Percentiles rank a stretch among this genome's conserved stretches.
Evolutionary conservation across 208 protist species (phyloP).

Genomic region (Trichomonas tenax): DNA sequence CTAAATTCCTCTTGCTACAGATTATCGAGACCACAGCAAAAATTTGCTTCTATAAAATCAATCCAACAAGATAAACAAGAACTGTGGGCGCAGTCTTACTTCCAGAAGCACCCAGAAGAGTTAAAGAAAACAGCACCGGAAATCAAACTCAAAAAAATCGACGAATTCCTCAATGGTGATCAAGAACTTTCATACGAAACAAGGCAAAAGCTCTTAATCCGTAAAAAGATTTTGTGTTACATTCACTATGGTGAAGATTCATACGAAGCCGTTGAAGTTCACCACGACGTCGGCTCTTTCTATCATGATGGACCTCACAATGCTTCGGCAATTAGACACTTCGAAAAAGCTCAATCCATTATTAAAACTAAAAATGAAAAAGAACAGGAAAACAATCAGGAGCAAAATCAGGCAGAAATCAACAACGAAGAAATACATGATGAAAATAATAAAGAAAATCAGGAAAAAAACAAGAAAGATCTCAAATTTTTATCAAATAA

Average conservation of each 20-base stretch:
- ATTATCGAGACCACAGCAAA: background rate
- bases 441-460: background rate
- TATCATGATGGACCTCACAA: background rate
- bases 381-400: background rate
- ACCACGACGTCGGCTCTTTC: background rate
- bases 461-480: background rate
- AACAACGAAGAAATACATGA: background rate
- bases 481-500: background rate
- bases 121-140: background rate
- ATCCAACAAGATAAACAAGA: background rate
- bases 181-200: background rate
- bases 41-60: background rate
- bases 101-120: background rate
- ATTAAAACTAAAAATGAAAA: background rate
- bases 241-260: background rate
- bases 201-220: background rate
- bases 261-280: background rate
- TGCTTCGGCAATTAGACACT: background rate
- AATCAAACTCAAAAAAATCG: background rate
- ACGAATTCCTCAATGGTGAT: background rate
- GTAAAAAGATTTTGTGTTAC: background rate
- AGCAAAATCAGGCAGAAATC: background rate
- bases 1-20: background rate
- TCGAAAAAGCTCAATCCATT: background rate
- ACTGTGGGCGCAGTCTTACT: background rate